Percentiles rank a stretch among this genome's conserved stretches.
phyloP scores from a whole-genome alignment of 306 rosid species.

The Herpetospermum pedunculosum region DNA sequence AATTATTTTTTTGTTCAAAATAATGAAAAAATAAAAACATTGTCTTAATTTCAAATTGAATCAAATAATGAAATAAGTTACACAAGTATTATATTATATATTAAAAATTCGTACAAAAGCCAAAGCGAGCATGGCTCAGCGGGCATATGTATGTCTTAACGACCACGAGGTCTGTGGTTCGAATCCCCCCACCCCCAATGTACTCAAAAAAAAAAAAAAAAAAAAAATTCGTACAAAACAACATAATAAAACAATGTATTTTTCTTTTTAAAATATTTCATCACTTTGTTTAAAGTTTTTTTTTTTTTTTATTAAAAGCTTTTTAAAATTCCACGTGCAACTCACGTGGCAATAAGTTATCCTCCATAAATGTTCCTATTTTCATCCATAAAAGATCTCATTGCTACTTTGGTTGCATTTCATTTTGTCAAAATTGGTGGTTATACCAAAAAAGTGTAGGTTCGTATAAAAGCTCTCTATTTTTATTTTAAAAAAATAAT shows the following conservation, averaged over 20 bases:
- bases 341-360: background rate
- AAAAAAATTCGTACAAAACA: no score
- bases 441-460: background rate
- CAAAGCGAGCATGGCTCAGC: no score
- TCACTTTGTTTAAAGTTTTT: background rate
- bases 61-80: background rate
- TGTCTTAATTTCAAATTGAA: background rate
- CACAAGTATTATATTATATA: background rate
- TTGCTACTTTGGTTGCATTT: background rate
- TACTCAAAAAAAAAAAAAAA: no score
- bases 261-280: background rate
- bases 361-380: conserved; percentile 2
- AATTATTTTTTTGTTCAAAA: background rate
- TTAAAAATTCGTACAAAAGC: background rate
- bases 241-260: background rate
- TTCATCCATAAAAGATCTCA: background rate
- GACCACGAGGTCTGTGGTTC: no score
- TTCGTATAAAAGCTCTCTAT: background rate
- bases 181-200: no score
- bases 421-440: background rate
- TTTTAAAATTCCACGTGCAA: background rate
- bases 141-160: no score
- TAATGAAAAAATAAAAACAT: background rate
- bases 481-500: background rate
- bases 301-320: background rate